Percentiles rank a stretch among this genome's conserved stretches.
These are phyloP conservation scores for Clavariopsis aquatica DNA, from an alignment of 495 filamentous ascomycete genomes.

Conservation along the genomic window DNA sequence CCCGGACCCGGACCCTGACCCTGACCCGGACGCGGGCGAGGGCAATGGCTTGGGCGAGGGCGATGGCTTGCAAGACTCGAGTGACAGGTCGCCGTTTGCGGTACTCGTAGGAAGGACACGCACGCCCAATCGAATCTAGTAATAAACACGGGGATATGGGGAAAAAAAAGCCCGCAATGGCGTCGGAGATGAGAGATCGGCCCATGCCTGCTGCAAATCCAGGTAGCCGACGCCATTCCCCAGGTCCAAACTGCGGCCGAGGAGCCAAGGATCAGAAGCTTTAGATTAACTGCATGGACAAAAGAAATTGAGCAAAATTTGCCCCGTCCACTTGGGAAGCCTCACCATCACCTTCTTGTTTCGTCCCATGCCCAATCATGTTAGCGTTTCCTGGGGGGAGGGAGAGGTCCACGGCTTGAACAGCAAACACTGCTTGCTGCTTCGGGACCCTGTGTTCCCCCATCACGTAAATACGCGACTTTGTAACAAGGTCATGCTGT, in stretches of 20 bases:
- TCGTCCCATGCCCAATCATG: slow-evolving; percentile 14
- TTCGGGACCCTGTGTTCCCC: background rate
- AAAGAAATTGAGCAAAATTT: slow-evolving; percentile 6
- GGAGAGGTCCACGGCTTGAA: no score
- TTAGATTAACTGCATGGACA: slow-evolving; percentile 2
- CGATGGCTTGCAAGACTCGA: background rate
- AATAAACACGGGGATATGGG: background rate
- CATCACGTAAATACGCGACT: background rate
- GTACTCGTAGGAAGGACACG: no score
- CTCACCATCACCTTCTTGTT: slow-evolving; percentile 9
- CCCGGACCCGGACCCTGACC: no score
- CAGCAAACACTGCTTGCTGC: background rate
- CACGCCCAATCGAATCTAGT: background rate
- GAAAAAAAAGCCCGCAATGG: no score
- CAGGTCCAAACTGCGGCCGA: background rate
- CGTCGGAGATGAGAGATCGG: background rate
- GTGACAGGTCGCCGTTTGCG: background rate
- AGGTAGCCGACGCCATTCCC: background rate
- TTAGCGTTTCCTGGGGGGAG: no score
- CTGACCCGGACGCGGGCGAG: no score
- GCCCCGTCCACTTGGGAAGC: slow-evolving; percentile 1
- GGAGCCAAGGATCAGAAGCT: background rate
- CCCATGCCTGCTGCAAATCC: background rate
- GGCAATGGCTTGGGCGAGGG: no score
- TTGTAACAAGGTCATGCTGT: slow-evolving; percentile 3